phyloP scores from a whole-genome alignment of 768 basidiomycete species.

The Rhodosporidiobolus sp. region DNA sequence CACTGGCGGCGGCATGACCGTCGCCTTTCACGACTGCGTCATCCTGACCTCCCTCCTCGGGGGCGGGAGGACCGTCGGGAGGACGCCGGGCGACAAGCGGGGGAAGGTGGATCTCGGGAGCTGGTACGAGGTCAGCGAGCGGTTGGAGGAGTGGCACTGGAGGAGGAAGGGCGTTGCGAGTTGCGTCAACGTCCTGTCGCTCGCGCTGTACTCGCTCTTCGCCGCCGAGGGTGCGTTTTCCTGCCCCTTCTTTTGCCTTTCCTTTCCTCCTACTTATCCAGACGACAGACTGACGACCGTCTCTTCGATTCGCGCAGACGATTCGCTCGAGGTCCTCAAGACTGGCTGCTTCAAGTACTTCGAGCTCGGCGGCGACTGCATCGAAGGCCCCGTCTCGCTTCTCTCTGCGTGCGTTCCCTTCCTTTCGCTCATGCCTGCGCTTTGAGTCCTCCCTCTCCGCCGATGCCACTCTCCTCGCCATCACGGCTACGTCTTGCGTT shows the following conservation, averaged over 20 bases:
- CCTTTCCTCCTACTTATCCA: slow-evolving; percentile 7
- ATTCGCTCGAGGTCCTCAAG: slow-evolving; percentile 51
- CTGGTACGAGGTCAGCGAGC: slow-evolving; percentile 50
- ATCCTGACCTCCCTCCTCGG: slow-evolving; percentile 63
- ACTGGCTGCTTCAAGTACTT: slow-evolving; percentile 96
- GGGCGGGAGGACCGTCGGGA: slow-evolving; percentile 36
- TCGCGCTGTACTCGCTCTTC: slow-evolving; percentile 92
- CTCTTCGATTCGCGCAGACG: slow-evolving; percentile 43
- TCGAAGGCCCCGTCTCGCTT: slow-evolving; percentile 82
- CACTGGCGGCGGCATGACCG: slow-evolving; percentile 96
- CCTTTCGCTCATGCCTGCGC: too few relatives aligned
- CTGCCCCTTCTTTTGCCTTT: neutral
- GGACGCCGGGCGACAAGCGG: slow-evolving; percentile 26
- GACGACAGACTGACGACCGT: neutral
- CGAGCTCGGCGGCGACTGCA: slow-evolving; percentile 81
- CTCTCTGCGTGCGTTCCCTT: slow-evolving; percentile 83
- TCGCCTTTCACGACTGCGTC: slow-evolving; percentile 82
- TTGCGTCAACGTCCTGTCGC: slow-evolving; percentile 86
- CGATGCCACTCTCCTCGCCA: too few relatives aligned
- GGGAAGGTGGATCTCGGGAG: slow-evolving; percentile 46
- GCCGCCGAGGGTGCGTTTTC: slow-evolving; percentile 83
- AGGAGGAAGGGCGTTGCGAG: slow-evolving; percentile 73
- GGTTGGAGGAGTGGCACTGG: slow-evolving; percentile 79
- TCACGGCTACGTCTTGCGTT: too few relatives aligned
- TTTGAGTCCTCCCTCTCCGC: too few relatives aligned